Conservation (phyloP, 1,139 yeast species). For the Debaryomyces nepalensis region DNA sequence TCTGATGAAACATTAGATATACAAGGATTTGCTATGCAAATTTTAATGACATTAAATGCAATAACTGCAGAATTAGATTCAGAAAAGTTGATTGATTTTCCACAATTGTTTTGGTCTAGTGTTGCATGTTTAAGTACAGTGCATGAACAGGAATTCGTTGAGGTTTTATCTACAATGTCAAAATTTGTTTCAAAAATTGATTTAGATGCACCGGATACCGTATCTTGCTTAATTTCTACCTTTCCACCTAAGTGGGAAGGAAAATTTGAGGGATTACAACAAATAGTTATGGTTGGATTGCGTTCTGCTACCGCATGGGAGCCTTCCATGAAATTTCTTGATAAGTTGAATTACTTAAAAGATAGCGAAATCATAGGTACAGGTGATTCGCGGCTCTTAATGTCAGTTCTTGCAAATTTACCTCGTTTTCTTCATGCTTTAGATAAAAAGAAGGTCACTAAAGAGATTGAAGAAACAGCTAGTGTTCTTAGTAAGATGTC, state of each 20-base stretch:
- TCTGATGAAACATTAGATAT: conserved; percentile 88
- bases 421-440: conserved; percentile 86
- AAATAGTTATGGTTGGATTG: conserved; percentile 76
- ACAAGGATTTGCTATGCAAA: conserved; percentile 97
- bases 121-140: conserved; percentile 90
- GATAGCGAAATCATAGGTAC: conserved; percentile 82
- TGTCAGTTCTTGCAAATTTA: conserved; percentile 75
- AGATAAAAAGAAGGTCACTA: conserved; percentile 55
- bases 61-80: conserved; percentile 83
- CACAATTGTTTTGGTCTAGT: conserved; percentile 94
- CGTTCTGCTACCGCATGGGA: conserved; percentile 83
- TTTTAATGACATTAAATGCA: conserved; percentile 92
- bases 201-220: conserved; percentile 83
- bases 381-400: conserved; percentile 67
- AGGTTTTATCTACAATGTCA: conserved; percentile 77
- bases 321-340: conserved; percentile 73
- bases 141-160: conserved; percentile 92
- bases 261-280: conserved; percentile 85
- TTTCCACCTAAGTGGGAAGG: conserved; percentile 98
- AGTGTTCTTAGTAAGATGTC: conserved; percentile 64
- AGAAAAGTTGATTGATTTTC: conserved; percentile 80
- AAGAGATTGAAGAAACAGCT: conserved; percentile 64
- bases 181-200: conserved; percentile 88
- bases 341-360: conserved; percentile 66
- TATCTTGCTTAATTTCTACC: conserved; percentile 77